phyloP scores from a whole-genome alignment of 352 stramenopile species.

The Globisporangium radiosum region DNA sequence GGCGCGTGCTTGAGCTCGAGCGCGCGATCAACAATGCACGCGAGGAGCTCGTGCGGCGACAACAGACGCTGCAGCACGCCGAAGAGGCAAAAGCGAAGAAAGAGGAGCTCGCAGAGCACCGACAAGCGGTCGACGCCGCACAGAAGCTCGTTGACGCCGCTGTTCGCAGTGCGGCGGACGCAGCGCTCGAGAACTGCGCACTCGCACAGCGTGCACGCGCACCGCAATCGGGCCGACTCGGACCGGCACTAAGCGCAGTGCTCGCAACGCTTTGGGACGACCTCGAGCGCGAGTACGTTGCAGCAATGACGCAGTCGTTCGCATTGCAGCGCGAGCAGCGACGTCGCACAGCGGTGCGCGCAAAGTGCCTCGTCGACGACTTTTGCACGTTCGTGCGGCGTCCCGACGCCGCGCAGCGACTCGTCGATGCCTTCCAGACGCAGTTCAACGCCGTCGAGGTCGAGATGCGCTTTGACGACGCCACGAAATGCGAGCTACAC shows the following conservation, averaged over 20 bases:
- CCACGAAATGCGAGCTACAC: constrained; percentile 78
- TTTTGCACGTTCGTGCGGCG: constrained; percentile 58
- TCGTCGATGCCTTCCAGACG: constrained; percentile 61
- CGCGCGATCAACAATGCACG: constrained; percentile 29
- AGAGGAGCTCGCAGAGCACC: constrained; percentile 55
- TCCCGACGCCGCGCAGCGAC: constrained; percentile 54
- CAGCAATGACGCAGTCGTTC: constrained; percentile 40
- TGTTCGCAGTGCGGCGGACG: constrained; percentile 14
- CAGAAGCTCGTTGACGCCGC: constrained; percentile 29
- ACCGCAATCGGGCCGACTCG: constrained; percentile 26
- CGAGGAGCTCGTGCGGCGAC: constrained; percentile 22
- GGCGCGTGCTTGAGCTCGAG: constrained; percentile 27
- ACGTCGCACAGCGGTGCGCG: constrained; percentile 18
- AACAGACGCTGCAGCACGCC: constrained; percentile 38
- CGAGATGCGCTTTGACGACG: constrained; percentile 78
- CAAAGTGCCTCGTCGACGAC: constrained; percentile 25
- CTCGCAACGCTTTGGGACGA: constrained; percentile 44
- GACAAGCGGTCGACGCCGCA: constrained; percentile 25
- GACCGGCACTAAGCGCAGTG: constrained; percentile 22
- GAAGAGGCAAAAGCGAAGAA: constrained; percentile 79
- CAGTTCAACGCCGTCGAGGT: constrained; percentile 76
- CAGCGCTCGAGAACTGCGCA: constrained; percentile 17
- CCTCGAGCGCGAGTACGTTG: constrained; percentile 51
- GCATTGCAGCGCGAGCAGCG: constrained; percentile 29
- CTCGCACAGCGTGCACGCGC: constrained; percentile 3